Percentiles rank a stretch among this genome's conserved stretches.
phyloP scores from a whole-genome alignment of 116 monocot species.

The Zostera marina region DNA sequence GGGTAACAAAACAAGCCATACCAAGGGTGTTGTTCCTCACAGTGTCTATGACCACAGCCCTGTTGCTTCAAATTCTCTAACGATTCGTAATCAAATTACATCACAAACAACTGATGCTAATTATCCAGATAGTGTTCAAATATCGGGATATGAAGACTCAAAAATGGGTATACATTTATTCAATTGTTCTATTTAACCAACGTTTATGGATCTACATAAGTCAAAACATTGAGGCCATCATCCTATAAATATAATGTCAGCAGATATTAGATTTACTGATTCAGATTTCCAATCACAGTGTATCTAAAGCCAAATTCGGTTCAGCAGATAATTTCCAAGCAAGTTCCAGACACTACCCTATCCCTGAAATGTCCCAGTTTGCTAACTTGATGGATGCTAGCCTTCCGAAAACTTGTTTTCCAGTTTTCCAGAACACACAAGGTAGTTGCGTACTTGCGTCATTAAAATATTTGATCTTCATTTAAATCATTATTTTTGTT shows the following conservation, averaged over 20 bases:
- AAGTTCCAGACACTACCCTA: constrained; percentile 88
- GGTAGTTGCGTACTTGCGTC: constrained; percentile 12
- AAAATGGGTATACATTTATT: constrained; percentile 41
- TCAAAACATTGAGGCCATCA: neutral
- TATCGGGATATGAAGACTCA: constrained; percentile 71
- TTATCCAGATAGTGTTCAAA: constrained; percentile 45
- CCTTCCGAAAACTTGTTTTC: constrained; percentile 9
- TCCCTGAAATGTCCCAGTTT: constrained; percentile 49
- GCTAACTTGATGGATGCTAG: constrained; percentile 38
- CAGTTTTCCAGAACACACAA: constrained; percentile 22
- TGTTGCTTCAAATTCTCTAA: constrained; percentile 39
- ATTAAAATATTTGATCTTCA: neutral
- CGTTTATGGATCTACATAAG: constrained; percentile 14
- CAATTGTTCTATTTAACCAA: neutral
- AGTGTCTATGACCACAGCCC: constrained; percentile 20
- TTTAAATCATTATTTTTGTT: neutral
- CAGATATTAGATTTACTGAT: constrained; percentile 36
- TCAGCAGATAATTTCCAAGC: constrained; percentile 83
- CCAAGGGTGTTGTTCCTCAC: constrained; percentile 31
- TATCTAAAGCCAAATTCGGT: constrained; percentile 96
- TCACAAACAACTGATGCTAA: constrained; percentile 46
- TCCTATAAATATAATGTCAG: constrained; percentile 2
- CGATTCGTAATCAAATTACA: constrained; percentile 25
- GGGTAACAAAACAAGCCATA: constrained; percentile 12
- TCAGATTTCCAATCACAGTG: constrained; percentile 70